phyloP scores from a whole-genome alignment of 257 asterid species.

The Vinca minor region DNA sequence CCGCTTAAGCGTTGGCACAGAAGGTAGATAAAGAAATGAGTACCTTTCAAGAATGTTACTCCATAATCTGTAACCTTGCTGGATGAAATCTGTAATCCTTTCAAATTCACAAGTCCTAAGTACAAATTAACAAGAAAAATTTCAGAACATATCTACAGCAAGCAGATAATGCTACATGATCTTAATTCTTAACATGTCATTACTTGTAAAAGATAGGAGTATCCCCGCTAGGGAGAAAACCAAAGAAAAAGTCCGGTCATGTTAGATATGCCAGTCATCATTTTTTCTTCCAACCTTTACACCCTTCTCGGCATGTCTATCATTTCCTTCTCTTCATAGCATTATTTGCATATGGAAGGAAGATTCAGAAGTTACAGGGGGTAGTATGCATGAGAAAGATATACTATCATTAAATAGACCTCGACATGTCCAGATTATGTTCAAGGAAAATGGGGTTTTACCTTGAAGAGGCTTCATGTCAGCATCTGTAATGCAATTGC shows the following conservation, averaged over 20 bases:
- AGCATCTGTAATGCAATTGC: slow-evolving; percentile 80
- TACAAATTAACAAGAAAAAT: slow-evolving; percentile 6
- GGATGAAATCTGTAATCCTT: slow-evolving; percentile 72
- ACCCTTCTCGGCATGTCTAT: neutral
- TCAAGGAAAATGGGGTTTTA: slow-evolving; percentile 15
- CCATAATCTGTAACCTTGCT: slow-evolving; percentile 82
- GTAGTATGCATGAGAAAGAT: neutral
- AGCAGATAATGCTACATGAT: neutral
- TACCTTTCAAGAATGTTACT: slow-evolving; percentile 58
- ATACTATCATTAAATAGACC: neutral
- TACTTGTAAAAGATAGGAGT: neutral
- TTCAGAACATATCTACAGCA: neutral
- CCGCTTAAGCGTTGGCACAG: neutral
- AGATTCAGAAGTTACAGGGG: neutral
- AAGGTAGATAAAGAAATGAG: neutral
- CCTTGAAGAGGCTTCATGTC: slow-evolving; percentile 90
- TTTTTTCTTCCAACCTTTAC: too few relatives aligned
- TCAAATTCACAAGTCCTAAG: slow-evolving; percentile 65
- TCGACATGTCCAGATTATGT: neutral
- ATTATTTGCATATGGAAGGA: neutral
- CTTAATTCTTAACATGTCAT: neutral
- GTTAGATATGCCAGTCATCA: neutral
- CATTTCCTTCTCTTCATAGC: neutral
- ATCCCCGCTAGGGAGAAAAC: neutral
- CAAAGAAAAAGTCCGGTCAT: neutral